Percentiles rank a stretch among this genome's conserved stretches.
Conservation (phyloP, 106 monocot genomes). For the Platanthera zijinensis region DNA sequence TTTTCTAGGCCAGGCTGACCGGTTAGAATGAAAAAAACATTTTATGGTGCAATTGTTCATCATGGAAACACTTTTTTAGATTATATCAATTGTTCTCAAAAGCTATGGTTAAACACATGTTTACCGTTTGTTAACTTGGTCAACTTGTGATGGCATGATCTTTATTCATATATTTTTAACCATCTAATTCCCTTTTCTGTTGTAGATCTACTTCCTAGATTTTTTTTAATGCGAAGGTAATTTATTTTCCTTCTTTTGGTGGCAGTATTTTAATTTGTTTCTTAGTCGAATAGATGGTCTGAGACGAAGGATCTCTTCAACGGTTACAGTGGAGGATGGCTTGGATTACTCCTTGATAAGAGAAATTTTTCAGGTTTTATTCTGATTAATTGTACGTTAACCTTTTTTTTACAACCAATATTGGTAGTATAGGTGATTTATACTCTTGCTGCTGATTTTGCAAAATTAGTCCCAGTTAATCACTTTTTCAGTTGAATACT, state of each 20-base stretch:
- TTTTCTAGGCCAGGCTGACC: no score
- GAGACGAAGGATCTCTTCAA: slow-evolving; percentile 57
- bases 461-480: background rate
- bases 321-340: slow-evolving; percentile 24
- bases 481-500: background rate
- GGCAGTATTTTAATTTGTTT: slow-evolving; percentile 89
- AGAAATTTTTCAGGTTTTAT: slow-evolving; percentile 67
- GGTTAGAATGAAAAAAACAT: background rate
- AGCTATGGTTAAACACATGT: background rate
- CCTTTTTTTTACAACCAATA: background rate
- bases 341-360: slow-evolving; percentile 59
- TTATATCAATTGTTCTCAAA: background rate
- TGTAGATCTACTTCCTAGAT: background rate
- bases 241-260: slow-evolving; percentile 5
- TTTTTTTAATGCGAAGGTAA: background rate
- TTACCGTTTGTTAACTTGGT: background rate
- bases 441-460: background rate
- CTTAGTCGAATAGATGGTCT: slow-evolving; percentile 89
- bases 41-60: background rate
- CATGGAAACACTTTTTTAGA: background rate
- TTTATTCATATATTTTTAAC: background rate
- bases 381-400: background rate
- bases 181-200: background rate
- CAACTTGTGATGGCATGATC: slow-evolving; percentile 3
- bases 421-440: background rate